A percentile compares a stretch with the other conserved stretches of the same genome.
phyloP scores from a whole-genome alignment of 345 rosid species.

The Murraya paniculata region DNA sequence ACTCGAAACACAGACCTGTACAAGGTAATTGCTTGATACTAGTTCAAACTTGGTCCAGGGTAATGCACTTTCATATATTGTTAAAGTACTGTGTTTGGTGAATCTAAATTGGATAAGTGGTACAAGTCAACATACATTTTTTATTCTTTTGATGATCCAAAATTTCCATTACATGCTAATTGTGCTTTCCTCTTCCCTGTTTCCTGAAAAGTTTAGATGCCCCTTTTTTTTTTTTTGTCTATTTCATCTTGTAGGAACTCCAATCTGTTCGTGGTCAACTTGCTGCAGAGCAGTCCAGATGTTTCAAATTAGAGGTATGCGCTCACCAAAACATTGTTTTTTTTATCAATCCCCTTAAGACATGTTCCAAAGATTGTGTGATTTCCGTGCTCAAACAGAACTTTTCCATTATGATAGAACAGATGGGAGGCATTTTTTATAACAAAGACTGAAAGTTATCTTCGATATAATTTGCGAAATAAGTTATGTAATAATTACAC shows the following conservation, averaged over 20 bases:
- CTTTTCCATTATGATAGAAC: neutral
- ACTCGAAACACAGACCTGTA: slow-evolving; percentile 64
- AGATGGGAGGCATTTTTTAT: neutral
- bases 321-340: neutral
- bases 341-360: too few species aligned
- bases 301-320: slow-evolving; percentile 94
- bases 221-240: neutral
- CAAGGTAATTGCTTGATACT: slow-evolving; percentile 51
- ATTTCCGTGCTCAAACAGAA: neutral
- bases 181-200: neutral
- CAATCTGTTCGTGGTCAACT: slow-evolving; percentile 95
- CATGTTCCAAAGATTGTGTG: neutral
- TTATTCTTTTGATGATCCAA: neutral
- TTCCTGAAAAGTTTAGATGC: neutral
- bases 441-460: neutral
- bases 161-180: neutral
- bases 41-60: neutral
- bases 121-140: neutral
- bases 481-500: neutral
- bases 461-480: neutral
- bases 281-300: slow-evolving; percentile 92
- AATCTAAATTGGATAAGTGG: neutral
- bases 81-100: neutral
- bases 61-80: neutral
- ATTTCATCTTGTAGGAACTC: slow-evolving; percentile 59